Evolutionary conservation across 2,329 filamentous ascomycete genomes (phyloP), one percentile per base, ranked within the genome.

Genomic region (Stemphylium vesicarium): DNA sequence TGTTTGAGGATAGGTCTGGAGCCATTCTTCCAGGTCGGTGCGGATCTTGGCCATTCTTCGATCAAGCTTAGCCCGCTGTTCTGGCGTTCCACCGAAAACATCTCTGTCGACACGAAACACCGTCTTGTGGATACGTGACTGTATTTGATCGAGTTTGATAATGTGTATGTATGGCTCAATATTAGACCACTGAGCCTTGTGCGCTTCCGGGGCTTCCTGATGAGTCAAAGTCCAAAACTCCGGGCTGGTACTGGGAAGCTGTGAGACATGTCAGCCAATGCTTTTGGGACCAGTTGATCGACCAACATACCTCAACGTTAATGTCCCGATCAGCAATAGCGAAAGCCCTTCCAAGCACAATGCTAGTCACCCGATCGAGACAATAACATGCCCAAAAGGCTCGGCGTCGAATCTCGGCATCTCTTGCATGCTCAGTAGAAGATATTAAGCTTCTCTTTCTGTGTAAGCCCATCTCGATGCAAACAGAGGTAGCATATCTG

Each of bases 311-410:
- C 62, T 70, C 65, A 13, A 68, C 65, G 11, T 68, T 68, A 13
- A 70, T 70, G 22, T 70, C 65, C 6, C 64, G 58, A 31, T 70
- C 65, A 22, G 66, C 60, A 16, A 70, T 70, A 9, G 66, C 66
- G 41, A 70, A 68, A 12, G 65, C 57, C 36, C 65, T 41, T 1
- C 66, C 66, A 22, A 70, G 59, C 4, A 70, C 61, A 12, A 66
- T 63, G 31, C 65, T 68, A 12, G 65, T 68, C 38, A 66, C 44
- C 20, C 66, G 56, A 41, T 70, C 66, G 5, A 70, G 50, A 40
- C 64, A 68, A 31, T 70, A 70, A 32, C 66, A 70, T 9, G 64
- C 63, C 65, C 66, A 70, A 22, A 70, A 70, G 0, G 61, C 59
- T 10, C 66, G 64, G 20, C 64, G 55, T 18, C 66, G 59, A 7